Evolutionary conservation across 371 early-diverging fungal genomes (phyloP), one percentile per base, ranked within the genome.

Genomic region (Syncephalastrum monosporum): DNA sequence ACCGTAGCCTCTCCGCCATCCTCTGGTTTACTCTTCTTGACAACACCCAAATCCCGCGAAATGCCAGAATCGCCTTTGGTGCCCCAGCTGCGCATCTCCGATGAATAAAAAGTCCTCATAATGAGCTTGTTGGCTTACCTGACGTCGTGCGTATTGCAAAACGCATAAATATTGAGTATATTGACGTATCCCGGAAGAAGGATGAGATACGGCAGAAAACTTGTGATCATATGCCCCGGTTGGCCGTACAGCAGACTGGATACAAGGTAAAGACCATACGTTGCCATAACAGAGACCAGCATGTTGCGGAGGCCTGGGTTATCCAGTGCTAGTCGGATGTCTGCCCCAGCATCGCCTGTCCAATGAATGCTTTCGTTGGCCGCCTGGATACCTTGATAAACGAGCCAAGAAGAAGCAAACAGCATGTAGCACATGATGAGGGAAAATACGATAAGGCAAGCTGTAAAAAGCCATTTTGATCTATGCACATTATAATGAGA

Each of bases 41-140:
- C 86, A 3, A 83, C 72, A 24, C 90, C 90, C 24, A 89, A 72
- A 67, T 85, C 83, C 42, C 74, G 78, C 16, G 69, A 68, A 5
- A 81, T 61, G 21, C 68, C 71, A 57, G 82, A 88, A 64, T 89
- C 94, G 21, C 96, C 95, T 80, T 95, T 95, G 29, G 97, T 96
- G 15, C 97, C 97, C 97, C 97, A 96, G 10, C 92, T 82, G 54
- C 17, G n/a, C 45, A 29, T 49, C 5, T 14, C 48, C 42, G 10
- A 27, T 55, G 24, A 56, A 46, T 19, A 23, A 52, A 17, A 27
- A 24, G 24, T 16, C 47, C 38, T 33, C 10, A 12, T 10, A 10
- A 8, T 33, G 38, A 12, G 10, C 38, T 33, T 10, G 8, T 33
- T 33, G 38, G 12, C 60, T 50, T 78, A 77, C 84, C 84, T 84